These are phyloP conservation scores for Pleochaeta shiraiana DNA, from an alignment of 2,329 filamentous ascomycete genomes.

Conservation along the genomic window DNA sequence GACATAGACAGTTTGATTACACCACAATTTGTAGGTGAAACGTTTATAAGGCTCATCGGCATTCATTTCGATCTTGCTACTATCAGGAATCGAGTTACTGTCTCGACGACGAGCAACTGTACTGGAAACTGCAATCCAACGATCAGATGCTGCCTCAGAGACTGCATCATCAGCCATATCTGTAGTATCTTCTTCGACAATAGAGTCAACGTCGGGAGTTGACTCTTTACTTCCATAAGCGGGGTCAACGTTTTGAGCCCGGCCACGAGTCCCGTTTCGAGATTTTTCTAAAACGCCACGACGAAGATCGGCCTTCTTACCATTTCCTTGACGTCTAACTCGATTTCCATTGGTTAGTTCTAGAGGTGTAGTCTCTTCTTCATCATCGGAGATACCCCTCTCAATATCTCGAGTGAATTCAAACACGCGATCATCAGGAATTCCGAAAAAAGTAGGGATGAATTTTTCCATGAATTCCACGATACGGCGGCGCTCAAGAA, in stretches of 20 bases:
- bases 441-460: conserved; percentile 53
- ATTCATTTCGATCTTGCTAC: conserved; percentile 40
- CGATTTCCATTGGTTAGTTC: conserved; percentile 47
- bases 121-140: conserved; percentile 40
- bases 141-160: conserved; percentile 40
- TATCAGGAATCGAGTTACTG: conserved; percentile 20
- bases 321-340: conserved; percentile 33
- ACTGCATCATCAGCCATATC: conserved; percentile 33
- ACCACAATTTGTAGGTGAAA: conserved; percentile 72
- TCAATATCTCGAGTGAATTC: conserved; percentile 46
- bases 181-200: conserved; percentile 53
- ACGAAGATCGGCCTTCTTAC: conserved; percentile 60
- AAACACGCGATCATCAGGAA: conserved; percentile 46
- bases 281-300: conserved; percentile 66
- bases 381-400: conserved; percentile 51
- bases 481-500: conserved; percentile 50
- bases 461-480: conserved; percentile 58
- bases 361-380: conserved; percentile 41
- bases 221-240: conserved; percentile 66
- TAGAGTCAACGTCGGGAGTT: conserved; percentile 64
- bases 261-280: conserved; percentile 46
- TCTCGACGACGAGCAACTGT: conserved; percentile 20
- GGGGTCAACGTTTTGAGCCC: conserved; percentile 63
- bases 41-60: conserved; percentile 64
- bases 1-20: conserved; percentile 77